Base-by-base conservation (phyloP, 1,284 basidiomycete species). In the Kwoniella shivajii region DNA sequence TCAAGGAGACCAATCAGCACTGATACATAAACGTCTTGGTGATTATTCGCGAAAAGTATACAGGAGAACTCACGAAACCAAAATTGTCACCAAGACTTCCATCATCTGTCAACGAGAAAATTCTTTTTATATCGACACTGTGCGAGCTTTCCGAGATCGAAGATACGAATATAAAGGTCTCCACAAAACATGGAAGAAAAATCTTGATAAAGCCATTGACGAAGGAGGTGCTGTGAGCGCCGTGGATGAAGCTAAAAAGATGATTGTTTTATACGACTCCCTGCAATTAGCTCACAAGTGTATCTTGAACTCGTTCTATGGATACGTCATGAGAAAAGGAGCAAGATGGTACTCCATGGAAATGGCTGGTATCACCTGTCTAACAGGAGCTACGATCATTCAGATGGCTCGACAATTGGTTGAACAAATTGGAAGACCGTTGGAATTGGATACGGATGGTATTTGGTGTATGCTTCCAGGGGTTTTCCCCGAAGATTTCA, bases 391-490 rank as follows among this genome's bases (percentile, higher is more conserved):
- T 6, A 92, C 86, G 4, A 99, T 99, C 80, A 99, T 99, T 68
- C 96, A 99, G 77, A 95, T 99, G 92, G 96, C 96, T n/a, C 86
- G 96, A 36, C 90, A 95, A 61, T 83, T 96, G 14, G 96, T 99
- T 26, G 96, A 99, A 69, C 91, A 96, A 74, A 93, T 99, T 54
- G 96, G 96, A 1, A 86, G 96, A 18, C 96, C 96, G 0, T 85
- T 99, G 51, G 96, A 99, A 74, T 81, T 99, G 64, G 96, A 99
- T 77, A 99, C 96, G 13, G 96, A 99, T 77, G 96, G 96, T 68
- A 99, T 99, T 67, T 99, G 96, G 96, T 99, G 96, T 78, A 99
- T 99, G 96, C 86, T 99, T 24, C 96, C 96, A 6, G 92, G 92
- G 9, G 86, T 92, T 11, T 99, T 99, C 77, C 96, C 96, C 1